These are phyloP conservation scores for Polyrhizophydium stewartii DNA, from an alignment of 371 early-diverging fungal genomes.

Conservation along the genomic window DNA sequence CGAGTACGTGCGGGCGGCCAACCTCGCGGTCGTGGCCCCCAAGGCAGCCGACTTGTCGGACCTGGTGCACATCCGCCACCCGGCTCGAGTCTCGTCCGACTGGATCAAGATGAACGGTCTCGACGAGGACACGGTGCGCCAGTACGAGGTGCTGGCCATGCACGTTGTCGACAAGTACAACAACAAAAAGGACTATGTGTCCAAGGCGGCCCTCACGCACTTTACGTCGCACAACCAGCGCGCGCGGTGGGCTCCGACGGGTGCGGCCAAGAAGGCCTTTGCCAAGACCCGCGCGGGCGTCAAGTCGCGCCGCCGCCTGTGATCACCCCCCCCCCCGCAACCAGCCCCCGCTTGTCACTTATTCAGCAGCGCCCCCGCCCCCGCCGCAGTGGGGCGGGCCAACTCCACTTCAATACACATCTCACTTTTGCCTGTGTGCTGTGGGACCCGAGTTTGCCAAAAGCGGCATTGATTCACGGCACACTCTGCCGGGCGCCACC, in stretches of 20 bases:
- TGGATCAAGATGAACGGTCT: constrained; percentile 7
- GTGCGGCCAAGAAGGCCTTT: no score
- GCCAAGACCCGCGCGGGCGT: no score
- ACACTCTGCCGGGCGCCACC: no score
- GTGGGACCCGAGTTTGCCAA: no score
- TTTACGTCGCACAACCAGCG: not conserved
- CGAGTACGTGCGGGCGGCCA: not conserved
- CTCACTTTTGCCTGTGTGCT: no score
- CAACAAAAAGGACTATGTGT: constrained; percentile 8
- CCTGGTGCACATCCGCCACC: constrained; percentile 3
- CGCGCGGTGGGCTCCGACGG: not conserved
- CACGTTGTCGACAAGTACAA: constrained; percentile 9
- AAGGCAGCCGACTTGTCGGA: constrained; percentile 1
- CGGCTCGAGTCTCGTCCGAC: not conserved
- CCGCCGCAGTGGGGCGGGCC: no score
- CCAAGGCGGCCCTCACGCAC: constrained; percentile 9
- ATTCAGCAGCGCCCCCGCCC: no score
- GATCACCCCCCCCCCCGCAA: no score
- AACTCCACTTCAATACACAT: no score
- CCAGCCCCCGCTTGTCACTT: no score
- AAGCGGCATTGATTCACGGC: no score
- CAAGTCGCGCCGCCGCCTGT: no score
- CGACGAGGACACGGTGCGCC: not conserved
- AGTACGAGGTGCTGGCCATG: not conserved
- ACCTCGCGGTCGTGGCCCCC: not conserved